Evolutionary conservation across 768 basidiomycete species (phyloP).

Genomic region (Daedaleopsis sinensis): DNA sequence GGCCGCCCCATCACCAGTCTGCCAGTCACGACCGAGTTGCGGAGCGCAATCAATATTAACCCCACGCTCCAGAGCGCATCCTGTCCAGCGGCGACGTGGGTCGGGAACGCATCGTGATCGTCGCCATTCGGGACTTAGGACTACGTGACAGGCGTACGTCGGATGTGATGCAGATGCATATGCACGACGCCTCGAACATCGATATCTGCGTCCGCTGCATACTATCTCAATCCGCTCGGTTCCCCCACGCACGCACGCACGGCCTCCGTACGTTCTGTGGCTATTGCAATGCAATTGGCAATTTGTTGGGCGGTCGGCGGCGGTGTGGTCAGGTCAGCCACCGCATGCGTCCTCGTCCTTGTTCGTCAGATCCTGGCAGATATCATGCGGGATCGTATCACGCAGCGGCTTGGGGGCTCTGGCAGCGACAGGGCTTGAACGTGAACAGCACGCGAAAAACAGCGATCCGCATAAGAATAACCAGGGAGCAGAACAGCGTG

Average conservation of each 20-base stretch:
- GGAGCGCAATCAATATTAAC: background rate
- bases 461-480: slow-evolving; percentile 14
- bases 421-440: no score
- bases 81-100: background rate
- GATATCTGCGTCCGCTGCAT: background rate
- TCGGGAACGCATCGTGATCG: background rate
- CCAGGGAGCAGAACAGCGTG: background rate
- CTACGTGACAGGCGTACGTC: background rate
- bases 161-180: no score
- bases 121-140: background rate
- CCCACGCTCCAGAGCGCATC: background rate
- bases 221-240: background rate
- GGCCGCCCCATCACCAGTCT: no score
- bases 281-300: no score
- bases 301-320: background rate
- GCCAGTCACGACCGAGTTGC: background rate
- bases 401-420: no score
- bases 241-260: background rate
- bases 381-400: no score
- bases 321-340: background rate
- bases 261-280: background rate
- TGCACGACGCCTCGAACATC: no score
- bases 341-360: no score
- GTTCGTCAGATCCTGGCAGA: no score
- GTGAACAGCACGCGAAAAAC: background rate